A percentile compares a stretch with the other conserved stretches of the same genome.
Conservation (phyloP, 805 yeast genomes). For the Isabelozyma rhagii region DNA sequence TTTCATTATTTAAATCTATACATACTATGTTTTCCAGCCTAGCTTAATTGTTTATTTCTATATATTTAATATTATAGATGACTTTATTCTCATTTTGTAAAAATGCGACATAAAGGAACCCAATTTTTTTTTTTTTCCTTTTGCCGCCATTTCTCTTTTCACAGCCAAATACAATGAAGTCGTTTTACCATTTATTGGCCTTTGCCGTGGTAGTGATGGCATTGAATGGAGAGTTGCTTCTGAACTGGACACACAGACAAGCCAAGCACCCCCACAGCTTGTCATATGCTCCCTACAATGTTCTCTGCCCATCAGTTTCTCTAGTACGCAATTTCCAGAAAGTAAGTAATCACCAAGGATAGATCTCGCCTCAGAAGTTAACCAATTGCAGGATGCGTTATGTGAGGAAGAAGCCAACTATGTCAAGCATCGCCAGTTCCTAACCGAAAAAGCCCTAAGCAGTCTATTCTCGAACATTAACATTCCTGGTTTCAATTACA, state of each 20-base stretch:
- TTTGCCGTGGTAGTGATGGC: no score
- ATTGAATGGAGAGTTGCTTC: not conserved
- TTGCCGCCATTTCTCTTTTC: no score
- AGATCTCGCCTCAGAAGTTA: not conserved
- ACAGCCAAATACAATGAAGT: not conserved
- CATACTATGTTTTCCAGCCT: not conserved
- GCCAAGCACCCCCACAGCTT: constrained; percentile 4
- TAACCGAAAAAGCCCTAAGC: constrained; percentile 25
- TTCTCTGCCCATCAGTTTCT: constrained; percentile 17
- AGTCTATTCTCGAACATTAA: constrained; percentile 24
- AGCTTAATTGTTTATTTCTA: constrained; percentile 5
- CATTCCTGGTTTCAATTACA: constrained; percentile 31
- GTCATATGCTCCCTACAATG: constrained; percentile 25
- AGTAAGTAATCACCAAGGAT: not conserved
- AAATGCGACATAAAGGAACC: no score
- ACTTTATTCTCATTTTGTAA: constrained; percentile 6
- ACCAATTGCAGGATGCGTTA: constrained; percentile 5
- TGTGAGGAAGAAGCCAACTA: constrained; percentile 22
- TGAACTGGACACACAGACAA: not conserved
- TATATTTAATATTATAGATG: constrained; percentile 8
- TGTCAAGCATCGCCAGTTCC: constrained; percentile 21
- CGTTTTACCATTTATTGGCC: no score
- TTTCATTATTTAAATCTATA: constrained; percentile 4
- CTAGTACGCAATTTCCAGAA: not conserved
- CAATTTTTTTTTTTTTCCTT: no score